phyloP scores from a whole-genome alignment of 352 stramenopile genomes.

The Blastocystis sp. region DNA sequence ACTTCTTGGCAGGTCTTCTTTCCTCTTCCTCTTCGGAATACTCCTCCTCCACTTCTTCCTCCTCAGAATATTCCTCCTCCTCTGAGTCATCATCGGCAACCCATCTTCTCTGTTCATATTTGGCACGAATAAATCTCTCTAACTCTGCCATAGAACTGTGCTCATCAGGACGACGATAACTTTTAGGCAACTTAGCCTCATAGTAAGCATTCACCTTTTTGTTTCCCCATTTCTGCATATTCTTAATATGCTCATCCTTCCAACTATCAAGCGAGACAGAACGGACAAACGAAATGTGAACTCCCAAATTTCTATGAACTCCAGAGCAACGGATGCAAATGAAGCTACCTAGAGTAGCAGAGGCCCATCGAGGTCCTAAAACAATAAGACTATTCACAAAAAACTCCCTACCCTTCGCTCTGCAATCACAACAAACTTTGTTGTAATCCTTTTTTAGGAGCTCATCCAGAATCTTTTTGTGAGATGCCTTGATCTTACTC shows the following conservation, averaged over 20 bases:
- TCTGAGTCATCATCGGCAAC: conserved; percentile 4
- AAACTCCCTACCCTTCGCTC: conserved; percentile 69
- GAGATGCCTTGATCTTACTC: conserved; percentile 58
- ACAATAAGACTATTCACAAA: background rate
- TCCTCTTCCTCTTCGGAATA: background rate
- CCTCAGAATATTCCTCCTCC: background rate
- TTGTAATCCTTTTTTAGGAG: conserved; percentile 82
- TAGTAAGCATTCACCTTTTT: conserved; percentile 79
- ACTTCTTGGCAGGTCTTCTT: conserved; percentile 25
- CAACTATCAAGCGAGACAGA: conserved; percentile 86
- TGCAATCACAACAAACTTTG: conserved; percentile 81
- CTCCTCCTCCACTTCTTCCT: conserved; percentile 7
- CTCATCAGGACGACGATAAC: conserved; percentile 65
- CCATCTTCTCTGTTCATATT: conserved; percentile 66
- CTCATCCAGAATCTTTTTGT: conserved; percentile 66
- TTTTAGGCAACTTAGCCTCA: conserved; percentile 74
- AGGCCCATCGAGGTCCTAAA: conserved; percentile 78
- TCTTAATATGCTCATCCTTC: conserved; percentile 78
- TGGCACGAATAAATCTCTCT: conserved; percentile 69
- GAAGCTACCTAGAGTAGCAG: conserved; percentile 85
- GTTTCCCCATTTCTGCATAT: conserved; percentile 86
- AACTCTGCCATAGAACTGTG: conserved; percentile 66
- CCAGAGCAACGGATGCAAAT: conserved; percentile 87
- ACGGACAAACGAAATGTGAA: conserved; percentile 85
- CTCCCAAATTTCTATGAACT: conserved; percentile 83